Conservation (phyloP, 176 grass and related monocot genomes). For the Bonia amplexicaulis region DNA sequence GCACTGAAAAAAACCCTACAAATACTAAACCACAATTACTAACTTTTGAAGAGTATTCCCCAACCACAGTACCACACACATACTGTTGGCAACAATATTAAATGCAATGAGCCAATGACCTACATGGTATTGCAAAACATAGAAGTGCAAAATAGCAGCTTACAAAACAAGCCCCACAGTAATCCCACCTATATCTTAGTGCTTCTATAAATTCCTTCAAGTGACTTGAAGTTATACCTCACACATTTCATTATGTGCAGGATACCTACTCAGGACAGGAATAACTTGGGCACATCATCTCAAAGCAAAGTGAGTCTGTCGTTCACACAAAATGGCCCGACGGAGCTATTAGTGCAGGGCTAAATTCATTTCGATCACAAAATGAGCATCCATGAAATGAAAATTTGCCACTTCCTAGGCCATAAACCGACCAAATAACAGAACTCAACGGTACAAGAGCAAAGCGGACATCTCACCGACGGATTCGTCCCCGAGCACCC, state of each 20-base stretch:
- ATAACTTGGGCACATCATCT: not conserved
- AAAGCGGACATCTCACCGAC: constrained; percentile 56
- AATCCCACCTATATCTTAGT: not conserved
- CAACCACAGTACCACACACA: not conserved
- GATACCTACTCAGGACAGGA: not conserved
- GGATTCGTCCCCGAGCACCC: constrained; percentile 85
- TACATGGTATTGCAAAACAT: not conserved
- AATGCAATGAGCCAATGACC: not conserved
- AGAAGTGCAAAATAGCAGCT: not conserved
- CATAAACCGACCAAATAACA: not conserved
- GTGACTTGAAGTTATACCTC: not conserved
- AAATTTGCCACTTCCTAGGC: not conserved
- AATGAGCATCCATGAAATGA: not conserved
- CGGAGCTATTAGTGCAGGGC: not conserved
- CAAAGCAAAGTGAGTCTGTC: not conserved
- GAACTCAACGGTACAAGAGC: not conserved
- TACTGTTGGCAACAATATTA: not conserved
- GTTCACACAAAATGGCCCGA: constrained; percentile 1
- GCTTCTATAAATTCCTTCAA: not conserved
- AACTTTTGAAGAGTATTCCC: not conserved
- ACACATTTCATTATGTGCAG: not conserved
- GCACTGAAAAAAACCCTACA: not conserved
- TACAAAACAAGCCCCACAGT: not conserved
- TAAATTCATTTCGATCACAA: constrained; percentile 4
- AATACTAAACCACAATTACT: not conserved